phyloP scores from a whole-genome alignment of 1,139 yeast species.

The Diutina scorzettiae region DNA sequence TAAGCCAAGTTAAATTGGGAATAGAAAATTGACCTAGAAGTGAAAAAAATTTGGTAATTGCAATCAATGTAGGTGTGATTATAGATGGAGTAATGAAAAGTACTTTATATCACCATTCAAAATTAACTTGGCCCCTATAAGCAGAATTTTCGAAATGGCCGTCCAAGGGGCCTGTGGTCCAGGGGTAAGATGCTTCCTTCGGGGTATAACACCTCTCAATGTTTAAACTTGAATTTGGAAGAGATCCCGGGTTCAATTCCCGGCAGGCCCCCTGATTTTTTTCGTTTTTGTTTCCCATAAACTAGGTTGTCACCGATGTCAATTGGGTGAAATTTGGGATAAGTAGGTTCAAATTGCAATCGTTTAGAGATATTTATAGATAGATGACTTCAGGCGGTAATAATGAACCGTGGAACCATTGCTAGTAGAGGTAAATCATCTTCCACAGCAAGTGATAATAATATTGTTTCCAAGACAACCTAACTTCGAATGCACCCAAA shows the following conservation, averaged over 20 bases:
- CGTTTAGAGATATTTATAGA: no score
- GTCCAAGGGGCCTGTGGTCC: conserved; percentile 3
- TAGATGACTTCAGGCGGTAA: no score
- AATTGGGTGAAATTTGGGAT: no score
- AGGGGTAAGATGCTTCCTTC: conserved; percentile 3
- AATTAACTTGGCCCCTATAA: background rate
- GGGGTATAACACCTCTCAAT: background rate
- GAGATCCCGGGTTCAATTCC: conserved; percentile 1
- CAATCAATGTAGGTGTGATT: background rate
- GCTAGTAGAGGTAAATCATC: no score
- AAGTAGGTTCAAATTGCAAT: no score
- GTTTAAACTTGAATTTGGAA: background rate
- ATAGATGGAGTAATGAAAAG: background rate
- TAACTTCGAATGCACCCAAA: no score
- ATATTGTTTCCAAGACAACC: no score
- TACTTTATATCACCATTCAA: background rate
- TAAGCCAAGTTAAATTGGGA: no score
- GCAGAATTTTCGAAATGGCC: background rate
- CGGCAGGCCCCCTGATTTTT: background rate
- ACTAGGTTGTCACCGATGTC: no score
- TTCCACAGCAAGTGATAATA: no score
- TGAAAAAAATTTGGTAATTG: no score
- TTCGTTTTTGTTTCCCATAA: background rate
- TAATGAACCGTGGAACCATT: no score
- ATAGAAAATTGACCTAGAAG: background rate